A percentile compares a stretch with the other conserved stretches of the same genome.
Evolutionary conservation across 768 basidiomycete species (phyloP).

Genomic region (Rhodotorula kratochvilovae): DNA sequence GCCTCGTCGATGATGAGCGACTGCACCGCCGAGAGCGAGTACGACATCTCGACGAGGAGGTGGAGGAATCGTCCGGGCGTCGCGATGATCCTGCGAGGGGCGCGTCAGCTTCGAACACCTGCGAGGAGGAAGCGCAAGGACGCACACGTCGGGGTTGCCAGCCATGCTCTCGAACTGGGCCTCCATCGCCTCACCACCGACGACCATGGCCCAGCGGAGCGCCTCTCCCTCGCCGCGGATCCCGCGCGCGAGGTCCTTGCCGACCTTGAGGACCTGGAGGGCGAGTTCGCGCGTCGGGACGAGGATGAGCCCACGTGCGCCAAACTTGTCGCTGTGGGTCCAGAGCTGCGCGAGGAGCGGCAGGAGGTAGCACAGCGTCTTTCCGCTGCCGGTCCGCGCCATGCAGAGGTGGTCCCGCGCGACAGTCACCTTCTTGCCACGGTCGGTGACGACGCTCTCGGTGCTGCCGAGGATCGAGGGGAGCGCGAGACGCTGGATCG

Average conservation of each 20-base stretch:
- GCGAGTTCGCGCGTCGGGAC: slow-evolving; percentile 92
- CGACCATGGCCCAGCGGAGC: slow-evolving; percentile 85
- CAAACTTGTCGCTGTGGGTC: slow-evolving; percentile 70
- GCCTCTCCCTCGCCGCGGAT: slow-evolving; percentile 68
- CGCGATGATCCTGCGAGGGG: slow-evolving; percentile 71
- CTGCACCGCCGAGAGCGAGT: slow-evolving; percentile 79
- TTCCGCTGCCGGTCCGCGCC: slow-evolving; percentile 97
- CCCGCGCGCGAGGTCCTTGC: slow-evolving; percentile 84
- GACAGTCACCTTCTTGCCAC: slow-evolving; percentile 34
- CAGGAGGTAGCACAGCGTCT: slow-evolving; percentile 91
- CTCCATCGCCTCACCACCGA: slow-evolving; percentile 91
- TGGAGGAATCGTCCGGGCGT: slow-evolving; percentile 98
- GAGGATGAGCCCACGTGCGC: slow-evolving; percentile 78
- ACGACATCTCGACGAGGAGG: slow-evolving; percentile 90
- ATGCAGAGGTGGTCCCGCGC: slow-evolving; percentile 52
- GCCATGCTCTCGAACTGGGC: slow-evolving; percentile 95
- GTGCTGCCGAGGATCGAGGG: slow-evolving; percentile 81
- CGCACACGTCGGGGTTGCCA: slow-evolving; percentile 90
- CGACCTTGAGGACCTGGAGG: slow-evolving; percentile 85
- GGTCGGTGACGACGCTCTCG: slow-evolving; percentile 74
- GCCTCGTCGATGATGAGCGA: slow-evolving; percentile 97
- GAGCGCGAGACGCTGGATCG: slow-evolving; percentile 86
- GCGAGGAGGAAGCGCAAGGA: too few relatives aligned
- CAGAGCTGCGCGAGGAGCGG: slow-evolving; percentile 83
- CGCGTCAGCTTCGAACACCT: too few relatives aligned